A percentile compares a stretch with the other conserved stretches of the same genome.
These are phyloP conservation scores for Papiliotrema fonsecae DNA, from an alignment of 1,284 basidiomycete species.

Conservation along the genomic window DNA sequence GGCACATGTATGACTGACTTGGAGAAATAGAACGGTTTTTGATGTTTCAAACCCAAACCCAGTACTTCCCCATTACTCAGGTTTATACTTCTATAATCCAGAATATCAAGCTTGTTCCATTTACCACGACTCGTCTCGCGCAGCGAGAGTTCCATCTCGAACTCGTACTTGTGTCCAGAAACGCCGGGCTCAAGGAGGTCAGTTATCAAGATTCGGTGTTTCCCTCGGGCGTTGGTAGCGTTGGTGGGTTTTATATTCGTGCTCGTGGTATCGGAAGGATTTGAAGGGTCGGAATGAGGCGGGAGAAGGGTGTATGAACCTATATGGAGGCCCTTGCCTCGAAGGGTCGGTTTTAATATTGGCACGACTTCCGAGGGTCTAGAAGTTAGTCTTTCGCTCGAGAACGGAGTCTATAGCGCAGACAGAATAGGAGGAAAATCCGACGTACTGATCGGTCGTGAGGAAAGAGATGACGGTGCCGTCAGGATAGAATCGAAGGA, in stretches of 20 bases:
- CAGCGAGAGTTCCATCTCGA: slow-evolving; percentile 75
- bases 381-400: neutral
- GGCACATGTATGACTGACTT: slow-evolving; percentile 49
- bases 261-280: slow-evolving; percentile 54
- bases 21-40: slow-evolving; percentile 88
- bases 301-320: slow-evolving; percentile 41
- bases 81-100: slow-evolving; percentile 68
- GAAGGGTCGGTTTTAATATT: slow-evolving; percentile 65
- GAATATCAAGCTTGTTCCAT: slow-evolving; percentile 82
- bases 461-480: slow-evolving; percentile 81
- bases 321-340: slow-evolving; percentile 62
- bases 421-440: neutral
- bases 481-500: slow-evolving; percentile 80
- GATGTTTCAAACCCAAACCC: slow-evolving; percentile 70
- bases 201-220: slow-evolving; percentile 30
- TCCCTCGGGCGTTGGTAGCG: no score
- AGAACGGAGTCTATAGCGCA: neutral
- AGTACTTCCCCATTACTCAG: slow-evolving; percentile 67
- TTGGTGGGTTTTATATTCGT: slow-evolving; percentile 2
- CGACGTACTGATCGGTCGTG: slow-evolving; percentile 67
- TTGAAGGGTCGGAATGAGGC: slow-evolving; percentile 41
- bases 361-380: slow-evolving; percentile 71
- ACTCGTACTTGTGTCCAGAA: slow-evolving; percentile 60
- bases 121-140: slow-evolving; percentile 72
- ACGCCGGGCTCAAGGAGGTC: slow-evolving; percentile 43